Evolutionary conservation across 768 basidiomycete genomes (phyloP).

Genomic region (Boletus bicolor): DNA sequence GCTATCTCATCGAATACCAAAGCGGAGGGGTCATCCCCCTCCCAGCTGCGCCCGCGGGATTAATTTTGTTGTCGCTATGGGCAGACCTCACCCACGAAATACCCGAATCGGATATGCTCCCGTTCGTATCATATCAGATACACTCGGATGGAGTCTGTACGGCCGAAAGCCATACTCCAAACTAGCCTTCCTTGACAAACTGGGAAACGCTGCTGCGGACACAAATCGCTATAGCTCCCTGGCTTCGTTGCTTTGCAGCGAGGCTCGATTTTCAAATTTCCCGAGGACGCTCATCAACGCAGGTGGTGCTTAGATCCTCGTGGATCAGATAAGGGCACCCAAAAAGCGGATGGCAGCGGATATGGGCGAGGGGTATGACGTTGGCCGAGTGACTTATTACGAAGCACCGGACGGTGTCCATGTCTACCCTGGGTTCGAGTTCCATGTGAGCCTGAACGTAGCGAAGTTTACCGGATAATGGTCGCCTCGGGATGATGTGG

Average conservation of each 20-base stretch:
- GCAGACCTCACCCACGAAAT: slow-evolving; percentile 6
- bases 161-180: slow-evolving; percentile 32
- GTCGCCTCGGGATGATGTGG: slow-evolving; percentile 29
- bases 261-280: slow-evolving; percentile 33
- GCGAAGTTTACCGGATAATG: slow-evolving; percentile 43
- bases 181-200: slow-evolving; percentile 38
- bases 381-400: slow-evolving; percentile 24
- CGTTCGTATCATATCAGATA: slow-evolving; percentile 1
- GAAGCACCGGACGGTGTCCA: slow-evolving; percentile 31
- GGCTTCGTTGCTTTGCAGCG: slow-evolving; percentile 40
- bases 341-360: slow-evolving; percentile 28
- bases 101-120: slow-evolving; percentile 13
- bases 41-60: slow-evolving; percentile 14
- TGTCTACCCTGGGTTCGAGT: slow-evolving; percentile 47
- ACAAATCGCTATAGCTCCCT: slow-evolving; percentile 55
- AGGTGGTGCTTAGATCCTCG: slow-evolving; percentile 32
- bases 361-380: slow-evolving; percentile 27
- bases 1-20: slow-evolving; percentile 52
- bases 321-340: slow-evolving; percentile 35
- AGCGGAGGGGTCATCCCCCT: slow-evolving; percentile 5
- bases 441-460: slow-evolving; percentile 50
- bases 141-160: slow-evolving; percentile 30
- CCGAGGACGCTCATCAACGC: slow-evolving; percentile 33
- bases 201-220: slow-evolving; percentile 39
- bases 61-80: slow-evolving; percentile 20